phyloP scores from a whole-genome alignment of 441 rosid species.

The Syzygium syzygioides region DNA sequence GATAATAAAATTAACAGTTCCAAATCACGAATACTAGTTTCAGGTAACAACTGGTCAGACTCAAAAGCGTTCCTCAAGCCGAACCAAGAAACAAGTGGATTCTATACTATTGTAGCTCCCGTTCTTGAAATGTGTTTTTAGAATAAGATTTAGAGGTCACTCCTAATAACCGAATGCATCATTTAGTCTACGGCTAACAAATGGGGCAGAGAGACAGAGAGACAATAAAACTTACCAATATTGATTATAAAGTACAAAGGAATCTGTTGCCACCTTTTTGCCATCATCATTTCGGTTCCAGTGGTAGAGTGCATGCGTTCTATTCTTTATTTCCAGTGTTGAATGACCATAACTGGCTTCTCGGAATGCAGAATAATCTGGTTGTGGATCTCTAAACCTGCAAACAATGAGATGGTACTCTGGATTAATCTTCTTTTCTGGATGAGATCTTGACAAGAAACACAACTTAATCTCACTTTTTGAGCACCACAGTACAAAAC shows the following conservation, averaged over 20 bases:
- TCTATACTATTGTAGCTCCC: background rate
- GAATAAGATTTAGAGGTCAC: background rate
- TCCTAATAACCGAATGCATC: background rate
- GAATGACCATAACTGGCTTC: constrained; percentile 89
- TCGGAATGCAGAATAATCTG: constrained; percentile 74
- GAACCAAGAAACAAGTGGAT: background rate
- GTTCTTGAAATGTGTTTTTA: background rate
- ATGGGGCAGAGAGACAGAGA: background rate
- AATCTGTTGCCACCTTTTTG: constrained; percentile 48
- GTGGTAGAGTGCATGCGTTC: constrained; percentile 66
- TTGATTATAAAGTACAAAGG: constrained; percentile 48
- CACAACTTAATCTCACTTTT: background rate
- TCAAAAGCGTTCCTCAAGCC: background rate
- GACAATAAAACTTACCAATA: constrained; percentile 39
- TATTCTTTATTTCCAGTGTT: constrained; percentile 48
- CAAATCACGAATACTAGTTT: background rate
- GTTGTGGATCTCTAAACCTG: constrained; percentile 71
- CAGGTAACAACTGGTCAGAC: background rate
- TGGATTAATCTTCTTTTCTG: background rate
- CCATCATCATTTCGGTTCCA: constrained; percentile 78
- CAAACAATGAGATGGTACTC: constrained; percentile 1
- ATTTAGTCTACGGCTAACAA: background rate
- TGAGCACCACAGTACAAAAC: background rate
- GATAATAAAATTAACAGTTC: background rate
- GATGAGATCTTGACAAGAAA: background rate